These are phyloP conservation scores for Lentinus tigrinus DNA, from an alignment of 768 basidiomycete genomes.

Conservation along the genomic window DNA sequence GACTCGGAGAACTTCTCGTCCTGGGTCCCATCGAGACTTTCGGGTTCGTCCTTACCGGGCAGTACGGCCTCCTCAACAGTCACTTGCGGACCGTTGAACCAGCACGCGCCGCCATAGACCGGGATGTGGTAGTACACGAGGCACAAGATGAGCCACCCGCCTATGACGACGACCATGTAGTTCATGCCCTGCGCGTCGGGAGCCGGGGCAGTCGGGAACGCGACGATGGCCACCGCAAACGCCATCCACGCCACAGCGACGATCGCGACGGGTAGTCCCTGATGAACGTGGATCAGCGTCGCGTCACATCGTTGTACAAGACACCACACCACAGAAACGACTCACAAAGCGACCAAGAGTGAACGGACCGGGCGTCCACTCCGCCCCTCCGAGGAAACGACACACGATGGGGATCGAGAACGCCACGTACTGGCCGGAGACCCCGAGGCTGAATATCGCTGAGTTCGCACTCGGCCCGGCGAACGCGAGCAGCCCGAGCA, in stretches of 20 bases:
- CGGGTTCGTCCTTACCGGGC: too few species aligned
- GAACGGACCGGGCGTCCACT: constrained; percentile 36
- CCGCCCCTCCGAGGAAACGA: constrained; percentile 29
- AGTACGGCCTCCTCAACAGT: background rate
- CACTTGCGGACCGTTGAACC: constrained; percentile 28
- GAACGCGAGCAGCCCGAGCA: constrained; percentile 59
- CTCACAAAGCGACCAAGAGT: constrained; percentile 31
- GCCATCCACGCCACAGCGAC: constrained; percentile 38
- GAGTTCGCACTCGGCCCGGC: constrained; percentile 46
- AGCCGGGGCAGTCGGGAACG: constrained; percentile 34
- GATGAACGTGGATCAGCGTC: too few species aligned
- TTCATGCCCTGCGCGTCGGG: constrained; percentile 39
- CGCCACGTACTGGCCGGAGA: constrained; percentile 26
- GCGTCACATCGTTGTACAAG: background rate
- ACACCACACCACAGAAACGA: background rate
- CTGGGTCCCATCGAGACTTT: too few species aligned
- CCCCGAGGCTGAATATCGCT: constrained; percentile 34
- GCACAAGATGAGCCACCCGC: constrained; percentile 34
- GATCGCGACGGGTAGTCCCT: constrained; percentile 32
- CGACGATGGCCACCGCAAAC: constrained; percentile 33
- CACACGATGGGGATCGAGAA: constrained; percentile 34
- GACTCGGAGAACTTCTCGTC: too few species aligned
- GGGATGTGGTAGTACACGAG: constrained; percentile 37
- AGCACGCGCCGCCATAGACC: constrained; percentile 27
- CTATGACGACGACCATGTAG: constrained; percentile 38